Evolutionary conservation across 2,329 filamentous ascomycete species (phyloP).

Genomic region (Basipetospora sp.): DNA sequence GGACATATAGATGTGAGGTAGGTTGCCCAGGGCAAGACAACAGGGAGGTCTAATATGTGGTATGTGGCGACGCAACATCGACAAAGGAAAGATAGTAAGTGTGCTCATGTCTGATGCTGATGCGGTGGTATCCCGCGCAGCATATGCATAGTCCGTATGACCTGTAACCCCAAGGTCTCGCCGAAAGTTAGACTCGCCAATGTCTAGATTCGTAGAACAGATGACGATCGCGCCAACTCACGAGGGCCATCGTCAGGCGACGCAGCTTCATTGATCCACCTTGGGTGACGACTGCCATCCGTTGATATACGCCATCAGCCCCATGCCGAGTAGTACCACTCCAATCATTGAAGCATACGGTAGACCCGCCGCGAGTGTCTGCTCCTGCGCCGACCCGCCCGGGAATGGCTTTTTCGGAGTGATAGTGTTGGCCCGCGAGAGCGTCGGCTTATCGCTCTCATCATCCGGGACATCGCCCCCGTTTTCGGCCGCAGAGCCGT

Average conservation of each 20-base stretch:
- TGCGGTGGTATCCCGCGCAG: too few relatives aligned
- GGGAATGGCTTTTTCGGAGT: conserved; percentile 23
- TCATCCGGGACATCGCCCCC: conserved; percentile 15
- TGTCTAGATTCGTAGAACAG: too few relatives aligned
- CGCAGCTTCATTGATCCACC: conserved; percentile 7
- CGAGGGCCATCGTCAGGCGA: not conserved
- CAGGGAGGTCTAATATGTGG: too few relatives aligned
- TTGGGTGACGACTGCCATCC: conserved; percentile 50
- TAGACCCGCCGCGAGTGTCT: conserved; percentile 34
- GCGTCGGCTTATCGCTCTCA: conserved; percentile 24
- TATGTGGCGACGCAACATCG: too few relatives aligned
- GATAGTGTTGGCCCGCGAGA: conserved; percentile 33
- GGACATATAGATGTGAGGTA: too few relatives aligned
- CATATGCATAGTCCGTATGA: too few relatives aligned
- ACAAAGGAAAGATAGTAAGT: too few relatives aligned
- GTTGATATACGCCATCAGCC: conserved; percentile 75
- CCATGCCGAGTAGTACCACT: conserved; percentile 67
- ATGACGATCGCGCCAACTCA: too few relatives aligned
- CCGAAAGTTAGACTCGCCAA: too few relatives aligned
- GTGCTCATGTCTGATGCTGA: too few relatives aligned
- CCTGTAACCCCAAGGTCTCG: too few relatives aligned
- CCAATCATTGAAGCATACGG: conserved; percentile 73
- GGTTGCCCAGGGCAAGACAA: too few relatives aligned
- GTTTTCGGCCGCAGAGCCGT: not conserved
- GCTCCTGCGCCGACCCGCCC: conserved; percentile 1